Conservation (phyloP, 2,329 filamentous ascomycete genomes). For the Orbilia javanica region DNA sequence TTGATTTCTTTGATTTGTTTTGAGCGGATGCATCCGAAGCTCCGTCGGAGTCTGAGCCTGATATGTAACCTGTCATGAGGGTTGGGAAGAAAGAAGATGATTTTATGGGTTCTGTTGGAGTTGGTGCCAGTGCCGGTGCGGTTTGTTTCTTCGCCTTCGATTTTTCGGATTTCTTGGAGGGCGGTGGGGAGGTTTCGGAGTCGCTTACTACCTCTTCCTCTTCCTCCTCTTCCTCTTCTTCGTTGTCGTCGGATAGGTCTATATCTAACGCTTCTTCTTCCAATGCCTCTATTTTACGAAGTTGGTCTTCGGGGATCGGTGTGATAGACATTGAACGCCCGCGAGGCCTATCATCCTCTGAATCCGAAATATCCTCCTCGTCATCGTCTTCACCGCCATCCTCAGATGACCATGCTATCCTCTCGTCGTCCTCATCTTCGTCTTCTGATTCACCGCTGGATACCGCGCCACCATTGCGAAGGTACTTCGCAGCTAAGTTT, state of each 20-base stretch:
- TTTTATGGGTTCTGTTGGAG: slow-evolving; percentile 44
- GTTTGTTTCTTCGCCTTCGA: slow-evolving; percentile 59
- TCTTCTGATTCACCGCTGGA: slow-evolving; percentile 51
- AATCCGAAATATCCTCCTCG: not conserved
- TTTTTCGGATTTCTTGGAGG: slow-evolving; percentile 23
- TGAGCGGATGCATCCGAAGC: slow-evolving; percentile 67
- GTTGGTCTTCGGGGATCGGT: slow-evolving; percentile 50
- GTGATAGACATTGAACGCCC: slow-evolving; percentile 58
- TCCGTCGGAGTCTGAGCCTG: slow-evolving; percentile 77
- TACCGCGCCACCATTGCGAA: slow-evolving; percentile 40
- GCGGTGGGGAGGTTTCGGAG: not conserved
- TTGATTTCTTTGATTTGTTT: slow-evolving; percentile 61
- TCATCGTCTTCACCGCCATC: not conserved
- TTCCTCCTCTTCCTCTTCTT: slow-evolving; percentile 60
- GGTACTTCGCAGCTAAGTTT: slow-evolving; percentile 49
- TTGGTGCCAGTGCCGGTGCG: slow-evolving; percentile 26
- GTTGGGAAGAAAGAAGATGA: slow-evolving; percentile 77
- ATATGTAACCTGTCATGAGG: slow-evolving; percentile 83
- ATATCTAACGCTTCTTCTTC: slow-evolving; percentile 52
- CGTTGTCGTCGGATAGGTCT: slow-evolving; percentile 61
- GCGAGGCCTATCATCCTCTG: slow-evolving; percentile 26
- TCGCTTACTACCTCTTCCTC: not conserved
- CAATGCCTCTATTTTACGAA: slow-evolving; percentile 24
- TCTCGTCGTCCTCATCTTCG: slow-evolving; percentile 39
- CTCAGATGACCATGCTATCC: slow-evolving; percentile 48